A percentile compares a stretch with the other conserved stretches of the same genome.
These are phyloP conservation scores for Phytophthora colocasiae DNA, from an alignment of 352 stramenopile species.

Conservation along the genomic window DNA sequence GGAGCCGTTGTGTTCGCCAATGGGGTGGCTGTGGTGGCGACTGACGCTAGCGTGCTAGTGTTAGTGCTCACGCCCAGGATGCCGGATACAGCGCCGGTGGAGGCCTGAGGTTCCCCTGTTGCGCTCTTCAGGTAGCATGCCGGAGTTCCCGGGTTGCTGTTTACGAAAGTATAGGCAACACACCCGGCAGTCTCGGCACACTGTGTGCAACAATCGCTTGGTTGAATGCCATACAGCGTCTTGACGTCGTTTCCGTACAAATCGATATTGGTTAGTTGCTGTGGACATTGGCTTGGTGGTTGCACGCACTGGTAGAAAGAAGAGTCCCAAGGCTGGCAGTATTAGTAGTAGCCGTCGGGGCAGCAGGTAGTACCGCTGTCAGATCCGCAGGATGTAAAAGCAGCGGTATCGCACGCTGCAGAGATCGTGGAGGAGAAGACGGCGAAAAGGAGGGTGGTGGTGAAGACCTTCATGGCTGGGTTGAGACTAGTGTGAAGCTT, in stretches of 20 bases:
- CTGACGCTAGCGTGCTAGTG: constrained; percentile 11
- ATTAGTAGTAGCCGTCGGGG: constrained; percentile 25
- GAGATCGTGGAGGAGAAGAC: too few relatives aligned
- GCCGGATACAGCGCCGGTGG: constrained; percentile 39
- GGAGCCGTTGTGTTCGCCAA: background rate
- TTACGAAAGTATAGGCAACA: constrained; percentile 44
- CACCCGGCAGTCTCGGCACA: constrained; percentile 30
- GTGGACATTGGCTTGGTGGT: constrained; percentile 20
- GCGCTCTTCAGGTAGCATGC: constrained; percentile 48
- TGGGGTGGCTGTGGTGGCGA: background rate
- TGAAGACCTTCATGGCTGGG: too few relatives aligned
- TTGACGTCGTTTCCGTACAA: constrained; percentile 44
- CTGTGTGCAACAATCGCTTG: constrained; percentile 30
- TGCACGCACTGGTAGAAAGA: constrained; percentile 37
- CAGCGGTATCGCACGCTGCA: too few relatives aligned
- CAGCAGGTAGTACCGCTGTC: constrained; percentile 26
- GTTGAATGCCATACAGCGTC: constrained; percentile 37
- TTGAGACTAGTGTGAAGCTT: too few relatives aligned
- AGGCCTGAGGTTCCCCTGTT: constrained; percentile 8
- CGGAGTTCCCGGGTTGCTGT: constrained; percentile 39
- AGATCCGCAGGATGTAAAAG: constrained; percentile 11
- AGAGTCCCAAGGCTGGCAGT: constrained; percentile 39
- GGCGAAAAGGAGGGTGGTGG: too few relatives aligned
- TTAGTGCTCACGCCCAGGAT: constrained; percentile 28
- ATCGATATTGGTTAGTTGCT: constrained; percentile 42